Evolutionary conservation across 345 rosid species (phyloP).

Genomic region (Arabidopsis suecica): DNA sequence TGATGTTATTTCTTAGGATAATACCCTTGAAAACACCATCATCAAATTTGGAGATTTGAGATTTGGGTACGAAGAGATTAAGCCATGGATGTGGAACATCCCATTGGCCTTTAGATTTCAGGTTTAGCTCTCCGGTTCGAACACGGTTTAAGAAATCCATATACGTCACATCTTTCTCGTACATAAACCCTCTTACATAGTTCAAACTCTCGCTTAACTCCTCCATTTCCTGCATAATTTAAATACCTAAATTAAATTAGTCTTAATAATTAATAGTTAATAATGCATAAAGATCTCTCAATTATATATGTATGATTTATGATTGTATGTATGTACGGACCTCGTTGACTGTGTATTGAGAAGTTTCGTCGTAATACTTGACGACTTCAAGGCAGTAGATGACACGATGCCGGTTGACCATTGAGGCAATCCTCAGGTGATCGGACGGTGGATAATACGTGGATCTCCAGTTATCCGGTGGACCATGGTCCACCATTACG

Average conservation of each 20-base stretch:
- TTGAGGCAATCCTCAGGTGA: conserved; percentile 57
- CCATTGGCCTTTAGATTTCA: conserved; percentile 73
- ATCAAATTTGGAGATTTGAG: conserved; percentile 63
- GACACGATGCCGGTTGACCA: conserved; percentile 54
- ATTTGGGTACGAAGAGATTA: conserved; percentile 84
- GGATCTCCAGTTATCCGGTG: conserved; percentile 59
- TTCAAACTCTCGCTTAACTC: conserved; percentile 44
- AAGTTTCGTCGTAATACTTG: conserved; percentile 62
- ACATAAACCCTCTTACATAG: conserved; percentile 47
- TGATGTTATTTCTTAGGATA: conserved; percentile 67
- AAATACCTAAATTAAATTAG: neutral
- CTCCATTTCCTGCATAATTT: conserved; percentile 52
- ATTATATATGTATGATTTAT: conserved; percentile 9
- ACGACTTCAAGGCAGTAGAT: conserved; percentile 75
- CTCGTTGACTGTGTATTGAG: conserved; percentile 51
- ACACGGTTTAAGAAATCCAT: conserved; percentile 77
- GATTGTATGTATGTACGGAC: conserved; percentile 44
- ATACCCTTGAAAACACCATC: conserved; percentile 70
- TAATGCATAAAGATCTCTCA: conserved; percentile 2
- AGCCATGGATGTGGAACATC: conserved; percentile 99
- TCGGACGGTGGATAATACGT: conserved; percentile 66
- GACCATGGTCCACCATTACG: conserved; percentile 56
- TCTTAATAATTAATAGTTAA: neutral
- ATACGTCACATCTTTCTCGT: conserved; percentile 54
- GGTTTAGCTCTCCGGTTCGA: conserved; percentile 62